phyloP scores from a whole-genome alignment of 352 stramenopile genomes.

The Globisporangium nunn region DNA sequence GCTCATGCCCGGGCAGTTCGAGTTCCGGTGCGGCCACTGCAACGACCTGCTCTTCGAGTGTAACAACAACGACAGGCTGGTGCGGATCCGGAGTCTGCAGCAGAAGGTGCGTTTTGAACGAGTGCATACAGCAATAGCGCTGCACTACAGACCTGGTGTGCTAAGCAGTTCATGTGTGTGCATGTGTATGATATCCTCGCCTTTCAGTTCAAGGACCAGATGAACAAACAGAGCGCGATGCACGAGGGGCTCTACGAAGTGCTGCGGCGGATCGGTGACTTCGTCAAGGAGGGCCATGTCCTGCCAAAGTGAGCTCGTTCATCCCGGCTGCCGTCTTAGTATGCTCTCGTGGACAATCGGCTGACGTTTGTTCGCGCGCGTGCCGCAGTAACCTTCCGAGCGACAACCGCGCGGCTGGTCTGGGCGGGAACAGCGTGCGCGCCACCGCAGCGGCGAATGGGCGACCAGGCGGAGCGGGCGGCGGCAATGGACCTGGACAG shows the following conservation, averaged over 20 bases:
- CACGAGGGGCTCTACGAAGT: conserved; percentile 86
- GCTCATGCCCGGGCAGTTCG: conserved; percentile 73
- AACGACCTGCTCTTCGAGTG: conserved; percentile 83
- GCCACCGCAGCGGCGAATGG: conserved; percentile 18
- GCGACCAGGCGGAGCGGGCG: conserved; percentile 34
- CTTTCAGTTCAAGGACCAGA: conserved; percentile 76
- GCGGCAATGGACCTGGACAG: conserved; percentile 22
- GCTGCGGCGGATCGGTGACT: conserved; percentile 71
- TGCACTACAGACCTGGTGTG: too few relatives aligned
- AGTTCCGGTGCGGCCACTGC: conserved; percentile 84
- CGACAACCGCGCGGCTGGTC: conserved; percentile 73
- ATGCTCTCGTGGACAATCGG: not conserved
- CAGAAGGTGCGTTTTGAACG: conserved; percentile 39
- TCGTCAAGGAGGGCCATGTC: conserved; percentile 63
- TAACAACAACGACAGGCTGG: conserved; percentile 80
- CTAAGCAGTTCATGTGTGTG: too few relatives aligned
- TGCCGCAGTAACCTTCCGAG: conserved; percentile 65
- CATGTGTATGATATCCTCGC: not conserved
- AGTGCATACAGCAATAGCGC: too few relatives aligned
- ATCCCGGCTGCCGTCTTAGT: not conserved
- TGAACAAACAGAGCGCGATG: conserved; percentile 81
- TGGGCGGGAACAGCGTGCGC: conserved; percentile 63
- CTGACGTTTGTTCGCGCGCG: not conserved
- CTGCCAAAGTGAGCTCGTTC: conserved; percentile 40
- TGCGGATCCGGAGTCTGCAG: conserved; percentile 68